Base-by-base conservation (phyloP, 331 rosid species). In the Arachis monticola region DNA sequence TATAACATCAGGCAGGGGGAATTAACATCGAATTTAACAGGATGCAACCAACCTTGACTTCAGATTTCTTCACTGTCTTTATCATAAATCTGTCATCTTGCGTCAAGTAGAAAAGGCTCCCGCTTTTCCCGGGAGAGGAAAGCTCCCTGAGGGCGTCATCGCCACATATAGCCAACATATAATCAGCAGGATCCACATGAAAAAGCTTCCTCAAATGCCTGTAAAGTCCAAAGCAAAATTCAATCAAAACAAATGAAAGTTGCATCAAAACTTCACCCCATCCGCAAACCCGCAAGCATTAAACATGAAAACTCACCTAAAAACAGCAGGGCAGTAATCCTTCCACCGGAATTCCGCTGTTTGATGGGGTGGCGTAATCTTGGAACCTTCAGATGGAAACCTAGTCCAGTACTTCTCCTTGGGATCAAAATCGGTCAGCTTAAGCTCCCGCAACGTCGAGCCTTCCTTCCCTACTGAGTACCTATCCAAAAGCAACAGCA, bases 11-110 rank as follows among this genome's bases (percentile, higher is more conserved):
- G 53, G 46, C 51, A 0, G 7, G 2, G 13, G 69, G 9, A 74
- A 31, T 6, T 32, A 50, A 7, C 10, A 1, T 11, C 5, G 48
- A 67, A 63, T 70, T 71, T 51, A 67, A 57, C 53, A 72, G 57
- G 60, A 45, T 72, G 31, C 32, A 46, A 13, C 58, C 32, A 53
- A 95, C 99, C 98, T 95, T 95, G 89, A 90, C 96, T 89, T 95
- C 99, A n/a, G 91, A 90, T 72, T 95, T 95, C 90, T 86, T 95
- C 83, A 95, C 99, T 0, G 99, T 95, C 86, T 95, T 95, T 53
- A 95, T 92, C 98, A 95, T 92, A 80, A 95, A 92, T 44, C 99
- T 77, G 74, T 95, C 99, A 48, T 95, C 99, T 80, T 95, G 99
- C 9, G 99, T 95, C 76, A 95, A 82, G 84, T 95, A 95, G 83